Conservation (phyloP, 2,329 filamentous ascomycete genomes). For the Hansfordia pulvinata region DNA sequence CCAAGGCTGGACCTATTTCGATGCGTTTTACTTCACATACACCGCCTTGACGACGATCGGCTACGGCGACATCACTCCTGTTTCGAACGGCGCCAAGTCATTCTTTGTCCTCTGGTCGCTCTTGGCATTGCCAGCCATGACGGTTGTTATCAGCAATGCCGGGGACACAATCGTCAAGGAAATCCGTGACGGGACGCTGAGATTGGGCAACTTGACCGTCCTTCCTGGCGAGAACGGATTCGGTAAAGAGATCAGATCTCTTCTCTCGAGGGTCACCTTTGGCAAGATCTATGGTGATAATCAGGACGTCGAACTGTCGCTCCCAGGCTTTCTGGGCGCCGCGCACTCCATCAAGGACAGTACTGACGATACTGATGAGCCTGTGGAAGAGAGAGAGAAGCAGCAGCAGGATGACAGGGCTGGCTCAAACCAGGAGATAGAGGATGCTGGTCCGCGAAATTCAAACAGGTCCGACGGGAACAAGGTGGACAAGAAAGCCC, state of each 20-base stretch:
- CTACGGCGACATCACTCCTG: conserved; percentile 67
- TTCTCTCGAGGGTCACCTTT: conserved; percentile 25
- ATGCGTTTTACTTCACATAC: conserved; percentile 77
- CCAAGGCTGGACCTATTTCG: conserved; percentile 60
- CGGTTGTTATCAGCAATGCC: conserved; percentile 71
- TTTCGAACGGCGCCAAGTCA: conserved; percentile 64
- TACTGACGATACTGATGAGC: conserved; percentile 8
- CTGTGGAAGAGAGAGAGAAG: conserved; percentile 8
- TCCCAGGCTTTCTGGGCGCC: conserved; percentile 26
- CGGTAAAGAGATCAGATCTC: conserved; percentile 26
- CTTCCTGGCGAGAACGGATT: conserved; percentile 41
- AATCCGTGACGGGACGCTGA: conserved; percentile 39
- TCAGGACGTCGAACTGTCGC: conserved; percentile 20
- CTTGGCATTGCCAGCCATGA: conserved; percentile 76
- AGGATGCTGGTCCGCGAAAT: conserved; percentile 7
- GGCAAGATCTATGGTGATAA: conserved; percentile 26
- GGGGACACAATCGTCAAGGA: conserved; percentile 68
- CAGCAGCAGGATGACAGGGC: conserved; percentile 13
- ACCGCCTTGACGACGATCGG: conserved; percentile 74
- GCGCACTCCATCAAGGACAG: conserved; percentile 10
- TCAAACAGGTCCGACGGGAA: conserved; percentile 4
- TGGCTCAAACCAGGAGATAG: conserved; percentile 15
- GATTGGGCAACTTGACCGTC: conserved; percentile 45
- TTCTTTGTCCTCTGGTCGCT: conserved; percentile 94
- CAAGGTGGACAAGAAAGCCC: conserved; percentile 18